Percentiles rank a stretch among this genome's conserved stretches.
Conservation (phyloP, 352 stramenopile species). For the Pythium aphanidermatum region DNA sequence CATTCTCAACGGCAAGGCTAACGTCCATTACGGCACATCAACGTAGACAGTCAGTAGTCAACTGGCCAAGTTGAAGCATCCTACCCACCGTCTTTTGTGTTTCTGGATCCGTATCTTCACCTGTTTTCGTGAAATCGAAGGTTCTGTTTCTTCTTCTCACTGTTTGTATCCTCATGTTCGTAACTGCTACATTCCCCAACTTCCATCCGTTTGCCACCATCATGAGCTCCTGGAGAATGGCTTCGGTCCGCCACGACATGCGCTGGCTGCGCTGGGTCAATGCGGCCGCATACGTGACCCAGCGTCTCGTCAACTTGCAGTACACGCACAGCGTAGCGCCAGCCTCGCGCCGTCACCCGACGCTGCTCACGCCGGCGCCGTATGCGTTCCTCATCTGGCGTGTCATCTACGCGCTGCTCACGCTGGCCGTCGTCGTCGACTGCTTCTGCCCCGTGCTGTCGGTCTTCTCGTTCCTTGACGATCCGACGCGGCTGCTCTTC, state of each 20-base stretch:
- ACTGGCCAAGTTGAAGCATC: too few species aligned
- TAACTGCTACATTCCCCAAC: too few species aligned
- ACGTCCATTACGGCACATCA: constrained; percentile 16
- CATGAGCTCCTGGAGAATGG: too few species aligned
- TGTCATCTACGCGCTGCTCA: constrained; percentile 49
- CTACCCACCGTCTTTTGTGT: too few species aligned
- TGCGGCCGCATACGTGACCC: constrained; percentile 9
- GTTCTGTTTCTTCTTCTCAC: too few species aligned
- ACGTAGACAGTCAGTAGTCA: constrained; percentile 1
- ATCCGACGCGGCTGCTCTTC: constrained; percentile 54
- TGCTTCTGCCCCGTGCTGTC: constrained; percentile 56
- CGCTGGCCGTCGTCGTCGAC: constrained; percentile 56
- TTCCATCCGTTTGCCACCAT: too few species aligned
- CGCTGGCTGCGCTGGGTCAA: constrained; percentile 17
- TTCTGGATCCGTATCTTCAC: too few species aligned
- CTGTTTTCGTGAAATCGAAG: too few species aligned
- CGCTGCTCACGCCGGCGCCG: constrained; percentile 66
- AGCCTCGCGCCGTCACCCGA: constrained; percentile 57
- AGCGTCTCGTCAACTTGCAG: constrained; percentile 16
- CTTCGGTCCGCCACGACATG: too few species aligned
- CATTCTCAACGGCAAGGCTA: constrained; percentile 17
- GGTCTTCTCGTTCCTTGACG: constrained; percentile 37
- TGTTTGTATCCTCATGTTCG: too few species aligned
- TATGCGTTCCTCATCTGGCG: constrained; percentile 77
- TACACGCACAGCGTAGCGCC: constrained; percentile 31